Evolutionary conservation across 208 protist species (phyloP), one percentile per base, ranked within the genome.

Genomic region (Leptomonas seymouri): DNA sequence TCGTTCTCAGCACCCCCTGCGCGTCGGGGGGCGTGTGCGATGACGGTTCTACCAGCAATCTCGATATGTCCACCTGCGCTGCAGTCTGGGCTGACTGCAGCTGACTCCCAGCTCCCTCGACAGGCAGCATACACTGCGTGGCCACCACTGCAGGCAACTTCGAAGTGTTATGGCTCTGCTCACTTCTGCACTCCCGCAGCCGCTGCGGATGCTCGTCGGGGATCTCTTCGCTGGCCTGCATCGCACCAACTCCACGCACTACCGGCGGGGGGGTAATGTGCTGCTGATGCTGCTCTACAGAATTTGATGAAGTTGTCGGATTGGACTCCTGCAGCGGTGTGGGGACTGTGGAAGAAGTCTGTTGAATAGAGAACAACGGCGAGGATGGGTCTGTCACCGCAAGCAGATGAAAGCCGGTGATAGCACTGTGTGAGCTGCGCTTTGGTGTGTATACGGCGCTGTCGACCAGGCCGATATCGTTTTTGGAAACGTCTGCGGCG

Each of bases 121-220:
- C 18, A 2, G n/a, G 54, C n/a, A 31, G 3, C 7, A 20, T 34
- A 3, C 27, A 12, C 51, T 31, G 51, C 51, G 20, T 18, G 5
- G 39, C 1, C 31, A 58, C 55, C 1, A 14, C 39, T 7, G 16
- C 23, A 8, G 31, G 36, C 1, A n/a, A 8, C 44, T 16, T 41
- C 45, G 31, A 25, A 11, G n/a, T 34, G 6, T 3, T 16, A 20
- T 46, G 9, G 18, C 34, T 39, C 58, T 25, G 58, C 1, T 11
- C 31, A 21, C 42, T 56, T 5, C 54, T 57, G n/a, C 48, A 44
- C 28, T 69, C 70, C 0, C 39, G 57, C 25, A 81, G 60, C 15
- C 45, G 69, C 8, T 60, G 60, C 53, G 69, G 76, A 56, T 81
- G 76, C 31, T 34, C 21, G 6, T 61, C 59, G 27, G 63, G 45